Base-by-base conservation (phyloP, 306 rosid genomes). In the Prinsepia uniflora region DNA sequence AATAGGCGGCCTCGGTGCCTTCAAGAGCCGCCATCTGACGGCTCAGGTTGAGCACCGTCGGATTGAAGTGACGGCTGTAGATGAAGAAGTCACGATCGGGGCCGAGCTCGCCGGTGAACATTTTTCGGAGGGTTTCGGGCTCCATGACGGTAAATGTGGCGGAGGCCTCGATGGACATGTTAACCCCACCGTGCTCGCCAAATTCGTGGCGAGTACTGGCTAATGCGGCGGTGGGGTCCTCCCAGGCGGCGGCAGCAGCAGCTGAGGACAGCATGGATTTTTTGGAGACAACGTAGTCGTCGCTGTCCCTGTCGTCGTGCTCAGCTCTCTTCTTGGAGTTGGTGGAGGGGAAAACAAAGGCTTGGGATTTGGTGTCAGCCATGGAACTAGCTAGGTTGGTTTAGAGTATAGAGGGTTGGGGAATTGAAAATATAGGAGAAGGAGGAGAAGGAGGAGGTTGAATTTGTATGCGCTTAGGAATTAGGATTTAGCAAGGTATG, bases 101-200 rank as follows among this genome's bases (percentile, higher is more conserved):
- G 0, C 99, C 97, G 0, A 95, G 80, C 63, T 95, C 99, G 1
- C 99, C 99, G 69, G 90, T 0, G 79, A 95, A 95, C 91, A 95
- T 91, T 15, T 94, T 88, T 0, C 91, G 83, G 86, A 95, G 81
- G 17, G 97, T 91, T 56, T 95, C 99, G 3, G 99, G 96, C 17
- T 95, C 99, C 96, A 95, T 95, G 44, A 95, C 99, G 1, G 99
- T 95, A 84, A 95, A 95, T 6, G 99, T 91, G 2, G 95, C 99
- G 0, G 99, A 95, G 3, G 99, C 96, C 70, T 95, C 99, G n/a
- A 95, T 95, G 10, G 99, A 95, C 99, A 95, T 95, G 88, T 95
- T 95, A 1, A 95, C 97, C 0, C 99, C 99, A 0, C 99, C 99
- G 55, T 95, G 99, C 76, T 95, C 97, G 2, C 99, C 99, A 72